Evolutionary conservation across 345 rosid genomes (phyloP), one percentile per base, ranked within the genome.

Genomic region (Aegle marmelos): DNA sequence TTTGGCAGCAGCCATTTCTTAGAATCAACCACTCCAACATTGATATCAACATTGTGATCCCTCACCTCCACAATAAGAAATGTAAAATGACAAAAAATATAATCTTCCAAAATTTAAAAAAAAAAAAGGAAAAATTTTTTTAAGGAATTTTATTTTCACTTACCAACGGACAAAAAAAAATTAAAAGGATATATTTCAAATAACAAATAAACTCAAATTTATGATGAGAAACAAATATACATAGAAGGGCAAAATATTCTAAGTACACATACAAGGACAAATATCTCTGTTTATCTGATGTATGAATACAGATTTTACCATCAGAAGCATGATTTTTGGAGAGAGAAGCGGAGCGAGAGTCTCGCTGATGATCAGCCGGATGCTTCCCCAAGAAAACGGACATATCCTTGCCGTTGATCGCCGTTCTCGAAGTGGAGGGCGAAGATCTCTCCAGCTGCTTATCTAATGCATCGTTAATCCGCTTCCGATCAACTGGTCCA

Each of bases 401-500:
- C 89, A 84, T 88, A 31, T 90, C 95, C 82, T 90, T 90, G 41
- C 91, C 96, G 88, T 91, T 85, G 83, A 80, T 71, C 37, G 68
- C 71, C 24, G 72, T 68, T 50, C 90, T 86, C 60, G 97, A 93
- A 50, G 94, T 89, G 70, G 98, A 95, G 2, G 94, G 90, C 39
- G 98, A 89, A 61, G 99, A 87, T 33, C 94, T 93, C 70, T 90
- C 91, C 58, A 90, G 89, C 65, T 88, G 94, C 87, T 87, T 88
- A 74, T 92, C 94, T 19, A 91, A 89, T 31, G 89, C 85, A 57
- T 92, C 96, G 79, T 87, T 91, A 87, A 91, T 88, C 81, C 93
- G 90, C 84, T 92, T 93, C 80, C 94, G 97, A 90, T 93, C 94
- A 75, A 83, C 87, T 22, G 80, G 36, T 17, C 69, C 86, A 30